Base-by-base conservation (phyloP, 768 basidiomycete species). In the Termitomyces sp. region DNA sequence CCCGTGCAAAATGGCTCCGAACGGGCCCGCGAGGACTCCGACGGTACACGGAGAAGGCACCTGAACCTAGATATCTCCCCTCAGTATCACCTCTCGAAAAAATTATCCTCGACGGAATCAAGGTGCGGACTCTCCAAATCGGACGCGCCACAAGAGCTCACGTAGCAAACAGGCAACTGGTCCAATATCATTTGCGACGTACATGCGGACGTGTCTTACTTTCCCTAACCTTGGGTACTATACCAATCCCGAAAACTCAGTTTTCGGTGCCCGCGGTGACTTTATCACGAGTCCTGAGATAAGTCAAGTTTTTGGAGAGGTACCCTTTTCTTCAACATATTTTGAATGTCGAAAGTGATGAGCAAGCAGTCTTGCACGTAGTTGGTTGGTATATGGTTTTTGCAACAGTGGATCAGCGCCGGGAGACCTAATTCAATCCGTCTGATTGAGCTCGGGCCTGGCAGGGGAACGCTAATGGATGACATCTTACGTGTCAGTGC, bases 221-320 rank as follows among this genome's bases (percentile, higher is more conserved):
- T 95, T 98, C 73, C 94, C 95, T 1, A 88, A 82, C 0, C 77
- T 92, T 53, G 97, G 97, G 1, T 99, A 98, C 73, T 98, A 98
- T 75, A 92, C 89, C 77, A 88, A 85, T 37, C 72, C 82, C 0
- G 65, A 77, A 14, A 79, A 90, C 56, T 78, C 83, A 42, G 87
- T 98, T 3, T 92, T 99, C 65, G 97, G 97, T 12, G 61, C 83
- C 0, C 77, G 79, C 41, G 97, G 97, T 5, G 97, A 99, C 75
- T 99, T 98, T 66, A 89, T 90, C 21, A 99, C 97, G 11, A 94
- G 90, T 63, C 97, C 96, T 2, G 97, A 99, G 70, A 98, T 99
- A 53, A 91, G 85, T 64, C 95, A 98, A 69, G 84, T 92, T 0
- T 98, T 98, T 68, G 97, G 97, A 58, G 96, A 99, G 85, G 96